Percentiles rank a stretch among this genome's conserved stretches.
Evolutionary conservation across 2,329 filamentous ascomycete species (phyloP).

Genomic region (Ilyonectria sp.): DNA sequence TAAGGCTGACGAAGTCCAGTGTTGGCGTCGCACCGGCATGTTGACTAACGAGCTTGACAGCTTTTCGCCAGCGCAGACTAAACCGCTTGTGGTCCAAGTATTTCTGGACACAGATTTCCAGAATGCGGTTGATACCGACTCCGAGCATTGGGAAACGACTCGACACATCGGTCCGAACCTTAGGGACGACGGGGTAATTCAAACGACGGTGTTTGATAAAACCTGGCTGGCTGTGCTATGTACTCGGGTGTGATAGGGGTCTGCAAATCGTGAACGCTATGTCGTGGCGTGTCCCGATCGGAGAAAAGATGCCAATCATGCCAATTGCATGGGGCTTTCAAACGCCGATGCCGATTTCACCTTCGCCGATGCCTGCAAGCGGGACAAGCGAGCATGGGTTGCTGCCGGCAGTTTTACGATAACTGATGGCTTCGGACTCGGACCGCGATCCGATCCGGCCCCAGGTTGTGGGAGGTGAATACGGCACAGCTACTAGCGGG

Average conservation of each 20-base stretch:
- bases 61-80: neutral
- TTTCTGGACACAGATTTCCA: neutral
- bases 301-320: slow-evolving; percentile 10
- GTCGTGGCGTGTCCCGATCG: neutral
- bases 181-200: neutral
- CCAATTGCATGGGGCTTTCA: slow-evolving; percentile 21
- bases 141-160: neutral
- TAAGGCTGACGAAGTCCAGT: neutral
- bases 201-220: neutral
- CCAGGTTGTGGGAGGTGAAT: neutral
- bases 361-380: slow-evolving; percentile 13
- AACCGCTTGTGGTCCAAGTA: neutral
- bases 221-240: neutral
- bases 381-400: slow-evolving; percentile 20
- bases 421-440: neutral
- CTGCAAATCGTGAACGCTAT: neutral
- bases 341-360: slow-evolving; percentile 23
- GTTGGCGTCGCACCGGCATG: neutral
- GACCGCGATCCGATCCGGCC: neutral
- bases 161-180: neutral
- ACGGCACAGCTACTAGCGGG: neutral
- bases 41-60: neutral
- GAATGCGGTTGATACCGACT: neutral
- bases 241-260: neutral
- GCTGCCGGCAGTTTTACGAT: slow-evolving; percentile 20